Base-by-base conservation (phyloP, 2,329 filamentous ascomycete genomes). In the Fusarium sp. region DNA sequence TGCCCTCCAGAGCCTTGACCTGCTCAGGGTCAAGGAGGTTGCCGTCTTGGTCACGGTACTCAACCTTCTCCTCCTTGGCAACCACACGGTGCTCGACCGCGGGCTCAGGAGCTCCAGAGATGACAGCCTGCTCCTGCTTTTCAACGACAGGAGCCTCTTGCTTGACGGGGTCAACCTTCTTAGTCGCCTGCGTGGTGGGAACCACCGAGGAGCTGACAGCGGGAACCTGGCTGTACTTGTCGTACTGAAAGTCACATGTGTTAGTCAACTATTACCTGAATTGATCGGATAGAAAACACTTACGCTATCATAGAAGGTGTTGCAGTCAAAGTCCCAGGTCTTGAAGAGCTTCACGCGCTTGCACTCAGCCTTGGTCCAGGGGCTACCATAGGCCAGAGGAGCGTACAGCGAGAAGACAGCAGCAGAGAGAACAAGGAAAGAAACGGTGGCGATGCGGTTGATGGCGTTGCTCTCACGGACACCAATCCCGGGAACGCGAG, bases 251-350 rank as follows among this genome's bases (percentile, higher is more conserved):
- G 61, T 27, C 9, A 14, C 13, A 45, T 41, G 68, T 81, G 68
- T 81, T 65, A 81, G 77, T 56, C 18, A 54, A 6, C 23, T 6
- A 14, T 50, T 57, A 4, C 8, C 32, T 16, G 14, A 16, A 37
- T 37, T 23, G 27, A 32, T 37, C 18, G 25, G 20, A n/a, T 27
- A 10, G 32, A 8, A 35, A 45, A 27, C 13, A 92, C 94, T 94
- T 92, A 98, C 95, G 81, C 91, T 92, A 75, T 92, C 92, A 78
- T 93, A 88, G 87, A 99, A 99, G 70, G 90, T 95, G 83, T 97
- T 98, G 89, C 97, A 99, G 84, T 99, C 97, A 90, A 96, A 99
- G 82, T 99, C 97, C 97, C 97, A 99, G 2, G 91, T 92, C 68
- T 89, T 87, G 81, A 98, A 92, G 14, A 99, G 87, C 87, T 98